phyloP scores from a whole-genome alignment of 495 filamentous ascomycete species.

The Trichoderma virens region DNA sequence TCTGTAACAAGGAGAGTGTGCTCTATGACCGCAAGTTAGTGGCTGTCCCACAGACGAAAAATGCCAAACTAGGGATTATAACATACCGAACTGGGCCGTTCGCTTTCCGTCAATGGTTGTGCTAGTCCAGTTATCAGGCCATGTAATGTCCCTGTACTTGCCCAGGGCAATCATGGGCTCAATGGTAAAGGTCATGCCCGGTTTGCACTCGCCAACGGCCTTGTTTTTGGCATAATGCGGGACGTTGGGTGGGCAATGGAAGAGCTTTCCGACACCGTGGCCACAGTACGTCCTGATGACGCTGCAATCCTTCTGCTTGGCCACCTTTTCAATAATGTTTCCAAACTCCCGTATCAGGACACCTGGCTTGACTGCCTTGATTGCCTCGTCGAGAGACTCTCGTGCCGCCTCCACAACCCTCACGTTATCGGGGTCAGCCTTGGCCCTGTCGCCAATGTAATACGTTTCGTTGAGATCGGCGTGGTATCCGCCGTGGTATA shows the following conservation, averaged over 20 bases:
- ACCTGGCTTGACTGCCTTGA: constrained; percentile 78
- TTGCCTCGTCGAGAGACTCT: constrained; percentile 75
- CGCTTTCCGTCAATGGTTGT: constrained; percentile 71
- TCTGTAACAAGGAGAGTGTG: constrained; percentile 93
- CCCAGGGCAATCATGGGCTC: constrained; percentile 88
- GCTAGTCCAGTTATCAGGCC: constrained; percentile 90
- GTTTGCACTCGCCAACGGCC: constrained; percentile 77
- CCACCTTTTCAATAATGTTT: constrained; percentile 77
- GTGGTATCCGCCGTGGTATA: constrained; percentile 84
- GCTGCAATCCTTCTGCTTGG: constrained; percentile 68
- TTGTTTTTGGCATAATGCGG: constrained; percentile 90
- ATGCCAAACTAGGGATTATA: neutral
- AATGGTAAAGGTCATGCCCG: constrained; percentile 89
- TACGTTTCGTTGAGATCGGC: constrained; percentile 90
- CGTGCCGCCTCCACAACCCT: constrained; percentile 78
- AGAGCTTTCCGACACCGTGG: constrained; percentile 78
- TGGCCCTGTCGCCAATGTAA: constrained; percentile 73
- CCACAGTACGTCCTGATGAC: constrained; percentile 87
- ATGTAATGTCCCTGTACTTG: constrained; percentile 71
- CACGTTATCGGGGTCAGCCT: constrained; percentile 66
- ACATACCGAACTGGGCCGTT: constrained; percentile 73
- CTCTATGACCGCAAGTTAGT: constrained; percentile 39
- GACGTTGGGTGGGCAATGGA: constrained; percentile 78
- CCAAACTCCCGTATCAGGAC: constrained; percentile 80
- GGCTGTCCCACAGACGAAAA: neutral